phyloP scores from a whole-genome alignment of 2,329 filamentous ascomycete genomes.

The Beauveria sp. region DNA sequence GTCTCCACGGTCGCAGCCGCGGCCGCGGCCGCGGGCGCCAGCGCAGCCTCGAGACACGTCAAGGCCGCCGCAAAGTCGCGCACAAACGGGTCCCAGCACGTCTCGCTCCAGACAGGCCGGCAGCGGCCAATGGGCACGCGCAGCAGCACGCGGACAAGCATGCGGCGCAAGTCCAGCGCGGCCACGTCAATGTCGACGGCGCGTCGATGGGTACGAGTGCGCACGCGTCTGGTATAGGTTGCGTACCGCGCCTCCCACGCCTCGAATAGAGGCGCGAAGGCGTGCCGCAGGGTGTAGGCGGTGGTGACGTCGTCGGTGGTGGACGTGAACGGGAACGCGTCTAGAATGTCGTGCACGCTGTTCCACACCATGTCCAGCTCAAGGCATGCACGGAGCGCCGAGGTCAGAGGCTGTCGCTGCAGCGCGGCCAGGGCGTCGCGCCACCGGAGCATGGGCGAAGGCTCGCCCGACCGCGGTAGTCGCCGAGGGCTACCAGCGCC shows the following conservation, averaged over 20 bases:
- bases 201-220: background rate
- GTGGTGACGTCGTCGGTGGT: background rate
- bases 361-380: conserved; percentile 2
- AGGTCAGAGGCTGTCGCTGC: background rate
- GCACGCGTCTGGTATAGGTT: background rate
- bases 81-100: background rate
- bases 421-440: background rate
- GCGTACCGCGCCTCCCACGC: background rate
- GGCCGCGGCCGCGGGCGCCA: background rate
- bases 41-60: background rate
- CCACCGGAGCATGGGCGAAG: background rate
- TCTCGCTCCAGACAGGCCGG: background rate
- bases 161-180: background rate
- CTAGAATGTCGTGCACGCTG: background rate
- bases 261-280: background rate
- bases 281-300: background rate
- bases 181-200: background rate
- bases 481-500: background rate
- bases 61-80: background rate
- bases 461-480: background rate
- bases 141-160: background rate
- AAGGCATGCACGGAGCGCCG: background rate
- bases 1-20: too few relatives aligned
- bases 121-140: background rate
- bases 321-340: background rate